Conservation (phyloP, 2,329 filamentous ascomycete species). For the Ramichloridium luteum region DNA sequence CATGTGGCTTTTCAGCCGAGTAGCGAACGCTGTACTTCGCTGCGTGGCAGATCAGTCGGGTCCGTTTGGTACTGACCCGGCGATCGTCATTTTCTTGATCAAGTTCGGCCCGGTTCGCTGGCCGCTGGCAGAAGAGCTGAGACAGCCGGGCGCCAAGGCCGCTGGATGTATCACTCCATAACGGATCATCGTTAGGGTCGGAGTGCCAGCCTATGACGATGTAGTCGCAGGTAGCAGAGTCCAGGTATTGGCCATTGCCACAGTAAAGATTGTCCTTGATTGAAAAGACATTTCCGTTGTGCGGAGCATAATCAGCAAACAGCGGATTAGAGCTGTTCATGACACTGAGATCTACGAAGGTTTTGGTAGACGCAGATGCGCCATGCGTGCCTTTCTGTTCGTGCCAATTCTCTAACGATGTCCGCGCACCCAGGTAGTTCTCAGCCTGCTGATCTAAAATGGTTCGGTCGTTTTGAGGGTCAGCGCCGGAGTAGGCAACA, state of each 20-base stretch:
- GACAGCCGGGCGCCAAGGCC: too few species aligned
- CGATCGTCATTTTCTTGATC: too few species aligned
- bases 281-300: conserved; percentile 6
- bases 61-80: neutral
- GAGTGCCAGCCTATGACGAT: conserved; percentile 8
- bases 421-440: conserved; percentile 5
- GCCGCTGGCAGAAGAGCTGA: too few species aligned
- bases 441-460: conserved; percentile 6
- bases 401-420: neutral
- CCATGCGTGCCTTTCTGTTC: conserved; percentile 2
- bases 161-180: too few species aligned
- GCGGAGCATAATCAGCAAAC: conserved; percentile 6
- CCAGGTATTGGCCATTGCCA: conserved; percentile 2
- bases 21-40: conserved; percentile 6
- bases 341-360: conserved; percentile 2
- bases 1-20: neutral
- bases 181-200: conserved; percentile 9
- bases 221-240: conserved; percentile 6
- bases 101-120: too few species aligned
- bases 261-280: conserved; percentile 6
- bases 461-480: too few species aligned
- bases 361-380: neutral
- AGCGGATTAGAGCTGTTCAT: conserved; percentile 6
- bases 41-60: conserved; percentile 4
- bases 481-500: neutral